A percentile compares a stretch with the other conserved stretches of the same genome.
Evolutionary conservation across 495 filamentous ascomycete species (phyloP).

Genomic region (Monascus purpureus): DNA sequence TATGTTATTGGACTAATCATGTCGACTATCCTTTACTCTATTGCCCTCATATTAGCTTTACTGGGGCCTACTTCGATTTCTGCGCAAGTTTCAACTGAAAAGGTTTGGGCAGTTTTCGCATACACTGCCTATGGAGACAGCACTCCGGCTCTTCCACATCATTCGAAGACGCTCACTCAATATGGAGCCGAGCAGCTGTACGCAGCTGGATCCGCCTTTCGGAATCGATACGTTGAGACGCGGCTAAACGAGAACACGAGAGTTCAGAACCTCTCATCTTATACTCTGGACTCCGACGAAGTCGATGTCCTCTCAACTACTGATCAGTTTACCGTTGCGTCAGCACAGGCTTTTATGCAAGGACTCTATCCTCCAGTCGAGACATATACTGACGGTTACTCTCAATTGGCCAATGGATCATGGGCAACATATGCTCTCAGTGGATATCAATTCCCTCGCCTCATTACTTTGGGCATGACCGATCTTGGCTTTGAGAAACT

Average conservation of each 20-base stretch:
- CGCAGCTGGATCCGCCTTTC: conserved; percentile 45
- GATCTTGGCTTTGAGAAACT: conserved; percentile 46
- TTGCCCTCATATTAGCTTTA: background rate
- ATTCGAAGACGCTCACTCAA: conserved; percentile 41
- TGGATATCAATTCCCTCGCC: conserved; percentile 61
- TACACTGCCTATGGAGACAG: conserved; percentile 65
- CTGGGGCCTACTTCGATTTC: background rate
- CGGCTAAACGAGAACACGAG: conserved; percentile 18
- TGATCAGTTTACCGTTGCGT: conserved; percentile 37
- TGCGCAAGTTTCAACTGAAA: conserved; percentile 30
- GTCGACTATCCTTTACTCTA: background rate
- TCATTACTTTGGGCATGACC: conserved; percentile 34
- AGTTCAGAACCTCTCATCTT: conserved; percentile 26
- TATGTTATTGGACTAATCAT: too few relatives aligned
- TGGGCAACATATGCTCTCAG: conserved; percentile 42
- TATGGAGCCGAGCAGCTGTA: conserved; percentile 56
- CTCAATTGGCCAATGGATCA: conserved; percentile 45
- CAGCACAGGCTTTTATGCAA: conserved; percentile 65
- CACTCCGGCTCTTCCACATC: conserved; percentile 42
- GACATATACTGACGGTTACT: conserved; percentile 17
- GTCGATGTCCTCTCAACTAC: conserved; percentile 31
- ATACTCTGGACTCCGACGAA: conserved; percentile 31
- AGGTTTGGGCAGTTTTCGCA: conserved; percentile 52
- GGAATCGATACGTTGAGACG: conserved; percentile 41
- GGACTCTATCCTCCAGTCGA: conserved; percentile 63